Conservation (phyloP, 2,329 filamentous ascomycete genomes). For the Ascochyta pisi region DNA sequence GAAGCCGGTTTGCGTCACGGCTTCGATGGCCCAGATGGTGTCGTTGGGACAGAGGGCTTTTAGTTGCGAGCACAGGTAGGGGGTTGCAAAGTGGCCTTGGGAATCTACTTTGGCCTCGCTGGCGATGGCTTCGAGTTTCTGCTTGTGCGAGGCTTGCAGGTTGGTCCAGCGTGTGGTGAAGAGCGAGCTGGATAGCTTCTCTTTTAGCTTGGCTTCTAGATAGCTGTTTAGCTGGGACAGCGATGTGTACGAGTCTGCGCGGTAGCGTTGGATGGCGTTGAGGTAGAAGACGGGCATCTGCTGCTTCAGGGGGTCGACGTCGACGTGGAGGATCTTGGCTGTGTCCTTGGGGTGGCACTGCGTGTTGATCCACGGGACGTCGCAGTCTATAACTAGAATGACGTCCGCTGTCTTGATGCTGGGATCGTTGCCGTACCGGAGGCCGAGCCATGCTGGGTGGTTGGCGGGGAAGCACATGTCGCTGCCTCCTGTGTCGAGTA, state of each 20-base stretch:
- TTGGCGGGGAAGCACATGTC: slow-evolving; percentile 76
- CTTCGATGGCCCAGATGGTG: slow-evolving; percentile 79
- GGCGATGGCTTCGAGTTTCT: slow-evolving; percentile 67
- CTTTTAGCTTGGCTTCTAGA: slow-evolving; percentile 55
- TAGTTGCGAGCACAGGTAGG: slow-evolving; percentile 63
- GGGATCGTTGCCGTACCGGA: slow-evolving; percentile 77
- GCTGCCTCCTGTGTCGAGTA: slow-evolving; percentile 77
- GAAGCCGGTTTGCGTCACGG: slow-evolving; percentile 73
- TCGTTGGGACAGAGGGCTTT: slow-evolving; percentile 65
- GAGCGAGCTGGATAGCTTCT: slow-evolving; percentile 50
- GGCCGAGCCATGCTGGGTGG: slow-evolving; percentile 65
- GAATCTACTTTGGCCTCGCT: slow-evolving; percentile 63
- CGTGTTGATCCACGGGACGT: slow-evolving; percentile 93
- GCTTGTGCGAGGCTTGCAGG: slow-evolving; percentile 64
- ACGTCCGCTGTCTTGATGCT: slow-evolving; percentile 78
- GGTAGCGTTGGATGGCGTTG: slow-evolving; percentile 59
- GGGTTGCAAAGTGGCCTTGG: slow-evolving; percentile 68
- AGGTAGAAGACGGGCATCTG: slow-evolving; percentile 67
- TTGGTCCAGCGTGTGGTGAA: slow-evolving; percentile 59
- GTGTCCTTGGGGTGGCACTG: slow-evolving; percentile 65
- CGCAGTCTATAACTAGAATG: slow-evolving; percentile 85
- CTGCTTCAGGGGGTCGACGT: slow-evolving; percentile 71
- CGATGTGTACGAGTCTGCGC: slow-evolving; percentile 60
- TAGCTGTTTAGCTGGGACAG: slow-evolving; percentile 73
- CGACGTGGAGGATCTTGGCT: slow-evolving; percentile 69